These are phyloP conservation scores for Fusarium sp. DNA, from an alignment of 2,329 filamentous ascomycete genomes.

Conservation along the genomic window DNA sequence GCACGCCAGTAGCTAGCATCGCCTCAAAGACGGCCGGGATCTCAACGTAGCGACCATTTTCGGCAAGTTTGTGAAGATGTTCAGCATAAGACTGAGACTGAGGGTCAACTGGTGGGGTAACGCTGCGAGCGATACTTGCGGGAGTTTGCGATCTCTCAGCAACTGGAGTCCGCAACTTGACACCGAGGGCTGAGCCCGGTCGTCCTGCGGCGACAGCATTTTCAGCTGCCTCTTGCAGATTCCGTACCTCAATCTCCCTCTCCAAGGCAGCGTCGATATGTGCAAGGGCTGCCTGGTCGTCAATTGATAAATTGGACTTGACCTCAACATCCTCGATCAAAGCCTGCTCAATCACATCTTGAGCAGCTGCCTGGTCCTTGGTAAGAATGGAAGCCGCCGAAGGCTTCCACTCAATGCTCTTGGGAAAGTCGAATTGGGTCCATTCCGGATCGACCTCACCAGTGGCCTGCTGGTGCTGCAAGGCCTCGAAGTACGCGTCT, in stretches of 20 bases:
- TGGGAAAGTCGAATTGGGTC: conserved; percentile 90
- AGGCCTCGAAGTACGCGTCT: conserved; percentile 91
- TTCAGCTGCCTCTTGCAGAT: conserved; percentile 57
- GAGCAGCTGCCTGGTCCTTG: conserved; percentile 64
- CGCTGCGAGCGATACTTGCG: conserved; percentile 63
- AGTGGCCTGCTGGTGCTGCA: conserved; percentile 79
- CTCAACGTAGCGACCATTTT: conserved; percentile 80
- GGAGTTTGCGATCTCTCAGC: conserved; percentile 57
- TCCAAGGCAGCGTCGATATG: conserved; percentile 88
- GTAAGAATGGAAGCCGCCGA: conserved; percentile 66
- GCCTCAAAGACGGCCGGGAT: conserved; percentile 92
- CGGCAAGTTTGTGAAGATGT: conserved; percentile 79
- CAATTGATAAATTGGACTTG: conserved; percentile 55
- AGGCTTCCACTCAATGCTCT: conserved; percentile 89
- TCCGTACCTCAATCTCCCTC: conserved; percentile 74
- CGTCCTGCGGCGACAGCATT: conserved; percentile 54
- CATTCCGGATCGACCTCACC: conserved; percentile 80
- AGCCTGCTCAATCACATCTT: conserved; percentile 48
- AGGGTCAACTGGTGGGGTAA: conserved; percentile 69
- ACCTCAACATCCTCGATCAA: conserved; percentile 52
- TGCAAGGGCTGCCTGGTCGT: conserved; percentile 72
- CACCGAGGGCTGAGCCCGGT: conserved; percentile 54
- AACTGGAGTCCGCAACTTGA: conserved; percentile 55
- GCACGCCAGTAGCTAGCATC: conserved; percentile 84
- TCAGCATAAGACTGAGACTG: conserved; percentile 79